Evolutionary conservation across 371 early-diverging fungal species (phyloP), one percentile per base, ranked within the genome.

Genomic region (Batrachochytrium dendrobatidis): DNA sequence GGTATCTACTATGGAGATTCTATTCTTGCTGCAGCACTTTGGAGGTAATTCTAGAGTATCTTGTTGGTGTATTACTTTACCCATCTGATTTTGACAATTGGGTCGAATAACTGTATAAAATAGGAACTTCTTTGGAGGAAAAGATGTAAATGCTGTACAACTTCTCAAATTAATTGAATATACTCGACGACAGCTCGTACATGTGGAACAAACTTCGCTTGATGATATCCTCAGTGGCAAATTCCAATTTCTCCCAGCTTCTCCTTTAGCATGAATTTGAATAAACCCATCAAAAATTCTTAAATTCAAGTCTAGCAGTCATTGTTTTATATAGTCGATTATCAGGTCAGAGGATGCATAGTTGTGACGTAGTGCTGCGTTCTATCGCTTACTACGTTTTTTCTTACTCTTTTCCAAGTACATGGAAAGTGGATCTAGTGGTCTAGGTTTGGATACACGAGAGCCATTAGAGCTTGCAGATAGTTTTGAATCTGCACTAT

Each of bases 1-100:
- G 95, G 93, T 30, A 83, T 95, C 74, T 85, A 84, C 62, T 82
- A 85, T 61, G 87, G 88, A 20, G 95, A 96, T 65, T 87, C 91
- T 3, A 84, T 92, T 46, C 78, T 96, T 61, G 95, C 94, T 18
- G 86, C 91, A 22, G 94, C 97, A 12, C 70, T 96, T 35, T 96
- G 94, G 94, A 83, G 88, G 86, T 85, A 75, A 60, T 52, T 49
- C 22, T 61, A 15, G 58, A n/a, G 25, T 20, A n/a, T 15, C 7
- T 10, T 26, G 56, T 62, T 12, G n/a, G 12, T n/a, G n/a, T n/a
- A n/a, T n/a, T n/a, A n/a, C n/a, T n/a, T n/a, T n/a, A n/a, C n/a
- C n/a, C n/a, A n/a, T n/a, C n/a, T n/a, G n/a, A n/a, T n/a, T n/a
- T n/a, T n/a, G n/a, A n/a, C n/a, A n/a, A n/a, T n/a, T n/a, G n/a